Evolutionary conservation across 2,329 filamentous ascomycete species (phyloP), one percentile per base, ranked within the genome.

Genomic region (Penicillium italicum): DNA sequence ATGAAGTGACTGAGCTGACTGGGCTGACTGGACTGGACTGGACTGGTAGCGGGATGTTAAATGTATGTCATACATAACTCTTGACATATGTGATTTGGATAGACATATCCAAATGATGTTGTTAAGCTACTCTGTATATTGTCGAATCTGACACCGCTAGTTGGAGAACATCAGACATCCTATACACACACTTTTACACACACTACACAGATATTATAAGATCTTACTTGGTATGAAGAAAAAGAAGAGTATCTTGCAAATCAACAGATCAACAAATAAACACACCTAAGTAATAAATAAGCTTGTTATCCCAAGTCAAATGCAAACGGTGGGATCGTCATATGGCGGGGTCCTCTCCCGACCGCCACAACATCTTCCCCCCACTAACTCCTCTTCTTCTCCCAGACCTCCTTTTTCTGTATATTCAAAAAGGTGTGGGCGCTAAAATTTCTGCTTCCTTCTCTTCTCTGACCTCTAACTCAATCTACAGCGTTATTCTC

Each of bases 301-400:
- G 38, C 48, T 50, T 37, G 45, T 14, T 28, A 30, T 42, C 38
- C 18, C 28, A 37, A 45, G 30, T 40, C 45, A 38, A 34, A 31
- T 53, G 42, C 34, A 52, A 46, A 46, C 49, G 49, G 54, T 56
- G n/a, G 49, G 53, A 55, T 55, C 53, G 53, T 55, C 53, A 55
- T 55, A 44, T 55, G 53, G 53, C 47, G 53, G 53, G 53, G 53
- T 55, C 53, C 41, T 55, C 47, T 51, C 53, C 53, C 53, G 53
- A 55, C 53, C 53, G 53, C 53, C 53, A 55, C 51, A 36, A 55
- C 48, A 24, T 24, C 20, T 34, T 18, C 40, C 53, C 45, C 52
- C 53, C 53, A 51, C 53, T 34, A 53, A 22, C 43, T 40, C 34
- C 54, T 45, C 38, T 43, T 50, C 33, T 50, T 42, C 40, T 41